Base-by-base conservation (phyloP, 192 early-diverging fungal genomes). In the Coemansia sp. region DNA sequence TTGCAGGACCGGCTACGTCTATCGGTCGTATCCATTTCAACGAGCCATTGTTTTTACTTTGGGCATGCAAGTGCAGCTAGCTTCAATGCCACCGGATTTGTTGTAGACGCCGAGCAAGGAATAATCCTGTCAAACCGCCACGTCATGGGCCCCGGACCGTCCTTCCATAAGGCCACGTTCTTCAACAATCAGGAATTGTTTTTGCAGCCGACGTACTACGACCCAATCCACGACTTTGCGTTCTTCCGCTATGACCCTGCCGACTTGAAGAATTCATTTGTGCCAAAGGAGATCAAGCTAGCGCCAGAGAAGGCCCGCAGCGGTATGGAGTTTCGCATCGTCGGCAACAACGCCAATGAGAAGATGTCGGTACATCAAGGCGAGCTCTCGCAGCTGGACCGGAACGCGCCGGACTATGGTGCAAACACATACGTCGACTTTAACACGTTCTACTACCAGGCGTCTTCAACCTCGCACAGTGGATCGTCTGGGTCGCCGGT, bases 211-310 rank as follows among this genome's bases (percentile, higher is more conserved):
- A 79, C 89, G 50, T 92, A 91, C 67, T 87, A 89, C 46, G 92
- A 93, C 63, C 92, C 92, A 0, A 80, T 91, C n/a, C 91, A 93
- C 67, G 91, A 93, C 70, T 93, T 92, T 89, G 86, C 91, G 4
- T 90, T 94, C 63, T 85, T 92, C 74, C 85, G 87, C 77, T 94
- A 92, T 57, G 86, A 91, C 65, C 76, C 91, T 0, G 72, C 84
- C 16, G 86, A 89, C 67, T 88, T 94, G 57, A 26, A 58, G 30
- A 70, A 71, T 43, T 55, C 53, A 2, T 37, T 72, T 30, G 39
- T 52, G 61, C 77, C 77, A 6, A 71, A 39, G 39, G 69, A 69
- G 5, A 74, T 80, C n/a, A 72, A 84, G 26, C 77, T 94, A 33
- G 83, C 84, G 26, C 90, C 92, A 3, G 86, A 89, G 62, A 76